Percentiles rank a stretch among this genome's conserved stretches.
These are phyloP conservation scores for Verbascum thapsus DNA, from an alignment of 257 asterid genomes.

Conservation along the genomic window DNA sequence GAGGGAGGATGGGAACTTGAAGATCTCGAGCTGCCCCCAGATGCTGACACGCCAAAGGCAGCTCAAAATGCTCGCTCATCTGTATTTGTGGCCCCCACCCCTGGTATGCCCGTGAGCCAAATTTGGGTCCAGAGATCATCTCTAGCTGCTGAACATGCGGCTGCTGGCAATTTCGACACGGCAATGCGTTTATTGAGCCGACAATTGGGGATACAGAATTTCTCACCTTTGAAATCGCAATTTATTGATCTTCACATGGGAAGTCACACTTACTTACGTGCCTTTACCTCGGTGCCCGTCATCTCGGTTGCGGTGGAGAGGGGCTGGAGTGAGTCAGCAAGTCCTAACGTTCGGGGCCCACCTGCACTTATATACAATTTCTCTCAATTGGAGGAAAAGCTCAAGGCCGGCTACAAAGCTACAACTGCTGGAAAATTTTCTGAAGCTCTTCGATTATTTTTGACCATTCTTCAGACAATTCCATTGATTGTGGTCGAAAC, in stretches of 20 bases:
- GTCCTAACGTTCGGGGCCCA: slow-evolving; percentile 78
- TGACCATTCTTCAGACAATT: slow-evolving; percentile 65
- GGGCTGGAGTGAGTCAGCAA: slow-evolving; percentile 75
- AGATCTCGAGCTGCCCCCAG: slow-evolving; percentile 73
- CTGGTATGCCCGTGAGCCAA: slow-evolving; percentile 90
- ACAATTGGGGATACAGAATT: slow-evolving; percentile 71
- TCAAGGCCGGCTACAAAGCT: slow-evolving; percentile 71
- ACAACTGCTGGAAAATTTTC: slow-evolving; percentile 70
- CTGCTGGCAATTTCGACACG: slow-evolving; percentile 87
- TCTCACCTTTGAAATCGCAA: slow-evolving; percentile 60
- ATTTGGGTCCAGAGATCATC: slow-evolving; percentile 87
- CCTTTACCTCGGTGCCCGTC: slow-evolving; percentile 73
- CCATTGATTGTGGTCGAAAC: slow-evolving; percentile 84
- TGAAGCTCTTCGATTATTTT: slow-evolving; percentile 71
- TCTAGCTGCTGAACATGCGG: slow-evolving; percentile 89
- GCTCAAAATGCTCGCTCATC: slow-evolving; percentile 55
- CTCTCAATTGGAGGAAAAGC: slow-evolving; percentile 71
- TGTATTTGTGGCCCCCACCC: slow-evolving; percentile 64
- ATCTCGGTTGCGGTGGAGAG: slow-evolving; percentile 70
- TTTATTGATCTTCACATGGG: slow-evolving; percentile 73
- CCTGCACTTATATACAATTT: slow-evolving; percentile 74
- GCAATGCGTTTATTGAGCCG: slow-evolving; percentile 82
- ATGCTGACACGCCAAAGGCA: slow-evolving; percentile 71
- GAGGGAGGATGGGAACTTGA: slow-evolving; percentile 92
- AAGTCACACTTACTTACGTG: slow-evolving; percentile 73